Base-by-base conservation (phyloP, 305 asterid genomes). In the Vinca major region DNA sequence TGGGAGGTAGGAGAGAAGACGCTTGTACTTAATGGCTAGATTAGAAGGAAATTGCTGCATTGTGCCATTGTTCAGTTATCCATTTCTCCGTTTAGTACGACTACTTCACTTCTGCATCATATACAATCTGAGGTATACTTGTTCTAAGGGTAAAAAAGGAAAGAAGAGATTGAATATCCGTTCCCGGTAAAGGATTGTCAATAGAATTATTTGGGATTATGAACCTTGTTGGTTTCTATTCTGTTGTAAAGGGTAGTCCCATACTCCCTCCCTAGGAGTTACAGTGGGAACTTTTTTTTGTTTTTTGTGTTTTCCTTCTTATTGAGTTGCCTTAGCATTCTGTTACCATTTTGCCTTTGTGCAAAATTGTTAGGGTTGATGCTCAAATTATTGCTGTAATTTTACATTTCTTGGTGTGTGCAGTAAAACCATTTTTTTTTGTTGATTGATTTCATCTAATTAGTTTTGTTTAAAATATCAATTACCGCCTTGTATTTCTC, bases 131-230 rank as follows among this genome's bases (percentile, higher is more conserved):
- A 53, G 52, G 33, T 40, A 20, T 40, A 14, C 6, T 20, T 49
- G 55, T 50, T 67, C 20, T 17, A 33, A 58, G 16, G 14, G 12
- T 0, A 52, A n/a, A 66, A 16, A 1, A 19, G 12, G 10, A 7
- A 8, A 37, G 60, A 65, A 51, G 39, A 20, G 4, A 5, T 40
- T 21, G 41, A 2, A 58, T 39, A 54, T 61, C 65, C 16, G 48
- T n/a, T 60, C 37, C 65, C 17, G 48, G 48, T 41, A 9, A 21
- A 60, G 64, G 48, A 41, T 61, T 48, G 14, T 26, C 33, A 26
- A 61, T 61, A 61, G 45, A 61, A 61, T 61, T 61, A 39, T 61
- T 61, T 39, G 17, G 64, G 64, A 41, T 2, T 16, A 26, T 60
- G 33, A 5, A 13, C 6, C 43, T 48, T 19, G 39, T 48, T 61